Base-by-base conservation (phyloP, 371 early-diverging fungal species). In the Catenaria anguillulae region DNA sequence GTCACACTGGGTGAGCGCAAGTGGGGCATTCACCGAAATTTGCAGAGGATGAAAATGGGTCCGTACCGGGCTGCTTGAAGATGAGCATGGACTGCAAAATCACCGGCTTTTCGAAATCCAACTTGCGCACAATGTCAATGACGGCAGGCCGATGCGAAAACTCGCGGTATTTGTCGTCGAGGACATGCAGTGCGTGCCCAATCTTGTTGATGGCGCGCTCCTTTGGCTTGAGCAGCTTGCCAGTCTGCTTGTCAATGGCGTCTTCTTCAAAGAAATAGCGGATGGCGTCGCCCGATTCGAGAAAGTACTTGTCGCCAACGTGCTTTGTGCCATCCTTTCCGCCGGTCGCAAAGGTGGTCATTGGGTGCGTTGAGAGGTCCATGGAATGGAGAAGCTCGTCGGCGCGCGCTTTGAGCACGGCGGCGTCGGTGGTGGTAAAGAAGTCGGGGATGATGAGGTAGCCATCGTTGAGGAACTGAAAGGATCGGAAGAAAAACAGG, bases 1-100 rank as follows among this genome's bases (percentile, higher is more conserved):
- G 33, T 6, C 34, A 54, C 54, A n/a, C n/a, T n/a, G n/a, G n/a
- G n/a, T n/a, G n/a, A n/a, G n/a, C n/a, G n/a, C n/a, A 48, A 48
- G 61, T 45, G 46, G n/a, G 15, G 46, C n/a, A 15, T 17, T 15
- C n/a, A 17, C n/a, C n/a, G n/a, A n/a, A n/a, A n/a, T n/a, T n/a
- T n/a, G n/a, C n/a, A n/a, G n/a, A n/a, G 0, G 33, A 24, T 13
- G 10, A 6, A 12, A 31, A 4, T 3, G 50, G 37, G 8, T 4
- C 4, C 19, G 37, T 37, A 26, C 23, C 29, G 23, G 48, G 36
- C 29, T 82, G 78, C 73, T 89, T 92, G 69, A 84, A 92, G 60
- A 93, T 93, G 42, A 91, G 61, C 94, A 95, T 95, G 36, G 87
- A 86, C 72, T 95, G 93, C 46, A 93, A 68, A 0, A 92, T 76